phyloP scores from a whole-genome alignment of 805 yeast genomes.

The Candida boidinii region DNA sequence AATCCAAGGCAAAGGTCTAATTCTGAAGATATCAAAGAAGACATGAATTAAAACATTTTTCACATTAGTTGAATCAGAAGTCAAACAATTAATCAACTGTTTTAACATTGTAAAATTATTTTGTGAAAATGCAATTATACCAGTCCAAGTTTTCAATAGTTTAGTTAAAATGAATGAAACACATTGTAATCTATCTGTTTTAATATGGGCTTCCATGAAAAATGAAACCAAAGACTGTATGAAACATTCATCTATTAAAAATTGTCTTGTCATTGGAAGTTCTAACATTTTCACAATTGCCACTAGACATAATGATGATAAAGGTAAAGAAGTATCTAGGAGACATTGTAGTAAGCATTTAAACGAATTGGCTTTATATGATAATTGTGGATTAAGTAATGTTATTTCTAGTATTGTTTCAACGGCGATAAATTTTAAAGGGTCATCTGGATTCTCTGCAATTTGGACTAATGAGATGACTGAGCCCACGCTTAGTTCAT shows the following conservation, averaged over 20 bases:
- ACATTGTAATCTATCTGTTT: constrained; percentile 46
- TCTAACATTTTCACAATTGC: constrained; percentile 53
- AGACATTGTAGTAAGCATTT: constrained; percentile 35
- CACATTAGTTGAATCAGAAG: constrained; percentile 44
- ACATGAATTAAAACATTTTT: constrained; percentile 64
- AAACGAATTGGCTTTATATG: constrained; percentile 37
- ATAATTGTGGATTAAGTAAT: constrained; percentile 32
- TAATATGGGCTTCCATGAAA: constrained; percentile 55
- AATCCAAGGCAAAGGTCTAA: constrained; percentile 49
- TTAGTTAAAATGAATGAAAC: constrained; percentile 51
- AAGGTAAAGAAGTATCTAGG: constrained; percentile 45
- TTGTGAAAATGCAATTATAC: constrained; percentile 56
- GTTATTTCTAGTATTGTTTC: constrained; percentile 48
- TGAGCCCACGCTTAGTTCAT: constrained; percentile 50
- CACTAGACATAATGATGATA: constrained; percentile 32
- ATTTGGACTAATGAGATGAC: constrained; percentile 58
- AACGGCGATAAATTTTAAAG: constrained; percentile 37
- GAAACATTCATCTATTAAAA: constrained; percentile 53
- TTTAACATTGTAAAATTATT: constrained; percentile 46
- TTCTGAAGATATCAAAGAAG: constrained; percentile 56
- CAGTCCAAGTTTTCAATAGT: constrained; percentile 67
- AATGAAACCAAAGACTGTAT: constrained; percentile 55
- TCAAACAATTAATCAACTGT: constrained; percentile 53
- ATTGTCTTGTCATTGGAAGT: constrained; percentile 40
- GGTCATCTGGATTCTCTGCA: constrained; percentile 46